Conservation (phyloP, 1,284 basidiomycete genomes). For the Boletellus deceptivus region DNA sequence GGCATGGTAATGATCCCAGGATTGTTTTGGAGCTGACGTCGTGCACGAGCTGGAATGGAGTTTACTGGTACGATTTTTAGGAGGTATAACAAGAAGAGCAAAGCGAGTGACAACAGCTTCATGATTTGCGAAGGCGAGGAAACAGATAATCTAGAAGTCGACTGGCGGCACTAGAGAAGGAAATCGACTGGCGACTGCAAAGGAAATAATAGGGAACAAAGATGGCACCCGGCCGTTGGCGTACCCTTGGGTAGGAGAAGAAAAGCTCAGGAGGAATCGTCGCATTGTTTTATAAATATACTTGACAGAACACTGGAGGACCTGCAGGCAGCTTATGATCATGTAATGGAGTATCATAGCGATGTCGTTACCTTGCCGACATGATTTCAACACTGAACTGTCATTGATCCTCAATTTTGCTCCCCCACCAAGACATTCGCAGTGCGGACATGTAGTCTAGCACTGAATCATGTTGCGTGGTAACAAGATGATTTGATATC, state of each 20-base stretch:
- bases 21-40: conserved; percentile 11
- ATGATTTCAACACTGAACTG: conserved; percentile 1
- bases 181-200: conserved; percentile 23
- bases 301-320: neutral
- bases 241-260: neutral
- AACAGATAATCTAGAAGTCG: conserved; percentile 6
- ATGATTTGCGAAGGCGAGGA: conserved; percentile 10
- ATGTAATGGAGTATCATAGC: conserved; percentile 15
- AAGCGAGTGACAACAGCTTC: conserved; percentile 15
- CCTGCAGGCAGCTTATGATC: neutral
- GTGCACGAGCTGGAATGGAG: conserved; percentile 19
- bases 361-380: conserved; percentile 27
- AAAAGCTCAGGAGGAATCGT: conserved; percentile 15
- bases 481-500: conserved; percentile 10
- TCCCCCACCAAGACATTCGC: neutral
- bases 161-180: conserved; percentile 13
- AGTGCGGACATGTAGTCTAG: conserved; percentile 3
- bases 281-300: conserved; percentile 13
- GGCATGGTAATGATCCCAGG: conserved; percentile 28
- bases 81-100: conserved; percentile 24
- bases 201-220: conserved; percentile 9
- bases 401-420: neutral
- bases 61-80: conserved; percentile 5
- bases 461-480: conserved; percentile 13
- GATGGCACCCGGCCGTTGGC: conserved; percentile 25